Base-by-base conservation (phyloP, 768 basidiomycete species). In the Rossbeevera mucosa region DNA sequence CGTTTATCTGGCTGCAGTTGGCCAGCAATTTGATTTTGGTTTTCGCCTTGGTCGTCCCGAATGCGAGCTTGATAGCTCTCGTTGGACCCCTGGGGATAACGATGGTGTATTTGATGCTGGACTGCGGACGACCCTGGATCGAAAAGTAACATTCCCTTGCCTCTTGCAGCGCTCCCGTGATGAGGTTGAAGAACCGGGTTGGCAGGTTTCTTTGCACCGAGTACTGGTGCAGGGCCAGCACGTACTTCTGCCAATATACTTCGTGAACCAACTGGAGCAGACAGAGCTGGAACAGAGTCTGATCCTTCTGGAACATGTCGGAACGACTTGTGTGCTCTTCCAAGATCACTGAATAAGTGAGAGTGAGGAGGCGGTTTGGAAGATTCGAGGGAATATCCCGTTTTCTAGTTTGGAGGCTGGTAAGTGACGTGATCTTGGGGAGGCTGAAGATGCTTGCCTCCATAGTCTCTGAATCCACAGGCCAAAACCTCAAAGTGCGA, bases 401-500 rank as follows among this genome's bases (percentile, higher is more conserved):
- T 78, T 74, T 76, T 78, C 81, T 84, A 52, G 18, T 24, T 21
- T 46, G 22, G 25, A 16, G 43, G 9, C 33, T 24, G 26, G 41
- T 66, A 8, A 68, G 50, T 13, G 36, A n/a, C 5, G 42, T 45
- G 51, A 14, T 47, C 29, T 26, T 26, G 3, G 38, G 4, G n/a
- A n/a, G 8, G 33, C 8, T 42, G 47, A 33, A 8, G 14, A 25
- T 13, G 31, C 73, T 36, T 57, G 82, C 91, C 76, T 86, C 78
- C 74, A 89, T 82, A 33, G 77, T 77, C 29, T 87, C 84, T 1
- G 74, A 67, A 49, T 83, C 81, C 2, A 97, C 78, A 0, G 93
- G 95, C 90, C 93, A 95, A 64, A 97, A 89, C 13, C 92, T 76
- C 29, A 99, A 70, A 0, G 90, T 94, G 18, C 91, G 81, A 64